Evolutionary conservation across 805 yeast species (phyloP).

Genomic region (Suhomyces sp.): DNA sequence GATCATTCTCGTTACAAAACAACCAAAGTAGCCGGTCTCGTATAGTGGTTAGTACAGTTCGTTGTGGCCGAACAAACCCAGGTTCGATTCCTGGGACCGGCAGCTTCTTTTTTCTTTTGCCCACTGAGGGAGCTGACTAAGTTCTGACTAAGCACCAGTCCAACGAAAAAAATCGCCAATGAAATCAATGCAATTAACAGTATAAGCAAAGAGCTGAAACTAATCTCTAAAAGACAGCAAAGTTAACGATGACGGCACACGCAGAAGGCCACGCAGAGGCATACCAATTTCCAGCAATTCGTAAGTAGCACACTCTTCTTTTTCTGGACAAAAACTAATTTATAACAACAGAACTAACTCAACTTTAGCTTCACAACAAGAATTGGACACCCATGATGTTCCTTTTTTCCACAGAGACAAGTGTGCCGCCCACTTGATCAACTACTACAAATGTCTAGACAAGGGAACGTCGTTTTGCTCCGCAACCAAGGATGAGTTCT

Average conservation of each 20-base stretch:
- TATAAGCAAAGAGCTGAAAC: background rate
- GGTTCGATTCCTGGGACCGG: slow-evolving; percentile 20
- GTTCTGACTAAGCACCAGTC: background rate
- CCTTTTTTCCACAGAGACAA: slow-evolving; percentile 46
- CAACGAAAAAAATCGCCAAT: slow-evolving; percentile 10
- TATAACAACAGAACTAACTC: slow-evolving; percentile 7
- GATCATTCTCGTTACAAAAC: no score
- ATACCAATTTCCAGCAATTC: slow-evolving; percentile 16
- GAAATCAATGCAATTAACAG: slow-evolving; percentile 8
- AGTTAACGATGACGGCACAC: slow-evolving; percentile 11
- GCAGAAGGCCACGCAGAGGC: slow-evolving; percentile 11
- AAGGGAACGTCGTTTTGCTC: slow-evolving; percentile 44
- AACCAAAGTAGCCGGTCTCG: slow-evolving; percentile 17
- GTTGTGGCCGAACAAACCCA: slow-evolving; percentile 20
- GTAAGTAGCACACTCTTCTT: slow-evolving; percentile 10
- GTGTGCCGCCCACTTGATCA: slow-evolving; percentile 44
- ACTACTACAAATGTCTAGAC: slow-evolving; percentile 43
- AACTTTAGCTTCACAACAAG: slow-evolving; percentile 25
- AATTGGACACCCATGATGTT: slow-evolving; percentile 40
- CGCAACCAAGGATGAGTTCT: slow-evolving; percentile 41
- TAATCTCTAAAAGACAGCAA: slow-evolving; percentile 1
- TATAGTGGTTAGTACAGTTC: slow-evolving; percentile 19
- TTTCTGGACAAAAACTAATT: background rate
- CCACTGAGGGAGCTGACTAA: background rate
- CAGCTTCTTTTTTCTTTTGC: slow-evolving; percentile 7